Base-by-base conservation (phyloP, 2,329 filamentous ascomycete species). In the Cadophora luteo-olivacea region DNA sequence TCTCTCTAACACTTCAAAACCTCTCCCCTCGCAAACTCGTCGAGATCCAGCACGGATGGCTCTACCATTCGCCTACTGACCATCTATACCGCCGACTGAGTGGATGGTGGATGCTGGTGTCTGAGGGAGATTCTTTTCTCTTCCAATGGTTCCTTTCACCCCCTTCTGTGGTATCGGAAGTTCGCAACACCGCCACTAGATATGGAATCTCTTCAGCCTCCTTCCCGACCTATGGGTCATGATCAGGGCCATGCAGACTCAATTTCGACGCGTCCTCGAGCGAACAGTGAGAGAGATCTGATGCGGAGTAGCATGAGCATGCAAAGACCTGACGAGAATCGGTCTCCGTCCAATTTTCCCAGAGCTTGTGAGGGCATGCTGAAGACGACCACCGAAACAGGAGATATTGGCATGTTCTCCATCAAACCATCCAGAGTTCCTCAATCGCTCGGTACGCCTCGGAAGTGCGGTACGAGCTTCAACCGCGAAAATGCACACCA, bases 311-410 rank as follows among this genome's bases (percentile, higher is more conserved):
- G 52, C 25, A 33, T 41, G 33, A 58, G 38, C 16, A 36, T 25
- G n/a, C 63, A 48, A 25, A 22, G 52, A 11, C 24, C 36, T 5
- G 64, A 69, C 36, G 73, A 76, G 58, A 73, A 72, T 79, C 36
- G 75, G 77, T 33, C 78, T 84, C 62, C 80, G 84, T 16, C 80
- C 79, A 57, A 85, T 81, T 45, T 76, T 0, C 85, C 86, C 0
- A 86, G 84, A 5, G 85, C 85, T 1, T 79, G 89, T n/a, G 84
- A 88, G 72, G 85, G 86, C 76, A 89, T 90, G 88, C 80, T 90
- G 68, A 90, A 86, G 79, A 90, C 85, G 3, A 89, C 86, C 0
- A 90, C 87, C 0, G 88, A 90, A 75, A 89, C 87, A 9, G 87
- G 88, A n/a, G 87, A 90, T 72, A 87, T 89, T 72, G 87, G 87